phyloP scores from a whole-genome alignment of 305 asterid species.

The Fraxinus baroniana region DNA sequence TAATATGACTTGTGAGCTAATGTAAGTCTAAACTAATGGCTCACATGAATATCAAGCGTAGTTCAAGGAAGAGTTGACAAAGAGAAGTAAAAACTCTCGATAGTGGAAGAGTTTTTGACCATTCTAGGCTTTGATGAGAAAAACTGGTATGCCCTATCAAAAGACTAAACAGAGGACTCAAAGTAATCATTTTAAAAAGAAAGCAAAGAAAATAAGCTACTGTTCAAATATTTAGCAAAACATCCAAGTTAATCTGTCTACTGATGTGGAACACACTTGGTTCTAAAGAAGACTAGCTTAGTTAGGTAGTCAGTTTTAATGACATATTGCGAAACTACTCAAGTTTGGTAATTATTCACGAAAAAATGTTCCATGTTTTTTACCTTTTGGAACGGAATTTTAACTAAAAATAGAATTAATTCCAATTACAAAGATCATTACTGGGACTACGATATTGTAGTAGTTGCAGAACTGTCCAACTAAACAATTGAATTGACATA shows the following conservation, averaged over 20 bases:
- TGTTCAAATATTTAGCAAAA: background rate
- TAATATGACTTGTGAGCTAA: background rate
- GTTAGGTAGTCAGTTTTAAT: background rate
- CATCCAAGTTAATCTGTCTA: background rate
- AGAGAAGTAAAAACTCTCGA: background rate
- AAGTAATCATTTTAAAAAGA: background rate
- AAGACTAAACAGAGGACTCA: background rate
- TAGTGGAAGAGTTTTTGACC: background rate
- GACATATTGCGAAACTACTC: background rate
- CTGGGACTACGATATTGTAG: background rate
- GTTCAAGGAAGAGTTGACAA: background rate
- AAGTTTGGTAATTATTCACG: background rate
- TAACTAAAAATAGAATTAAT: background rate
- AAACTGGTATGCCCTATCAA: background rate
- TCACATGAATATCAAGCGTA: background rate
- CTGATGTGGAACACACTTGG: background rate
- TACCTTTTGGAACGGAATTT: background rate
- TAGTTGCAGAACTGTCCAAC: background rate
- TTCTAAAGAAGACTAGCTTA: background rate
- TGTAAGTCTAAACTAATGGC: background rate
- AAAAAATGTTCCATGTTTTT: background rate
- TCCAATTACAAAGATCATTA: background rate
- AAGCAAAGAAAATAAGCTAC: background rate
- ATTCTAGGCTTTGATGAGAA: background rate
- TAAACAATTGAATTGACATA: background rate